Evolutionary conservation across 2,329 filamentous ascomycete species (phyloP).

Genomic region (Sporothrix pallida): DNA sequence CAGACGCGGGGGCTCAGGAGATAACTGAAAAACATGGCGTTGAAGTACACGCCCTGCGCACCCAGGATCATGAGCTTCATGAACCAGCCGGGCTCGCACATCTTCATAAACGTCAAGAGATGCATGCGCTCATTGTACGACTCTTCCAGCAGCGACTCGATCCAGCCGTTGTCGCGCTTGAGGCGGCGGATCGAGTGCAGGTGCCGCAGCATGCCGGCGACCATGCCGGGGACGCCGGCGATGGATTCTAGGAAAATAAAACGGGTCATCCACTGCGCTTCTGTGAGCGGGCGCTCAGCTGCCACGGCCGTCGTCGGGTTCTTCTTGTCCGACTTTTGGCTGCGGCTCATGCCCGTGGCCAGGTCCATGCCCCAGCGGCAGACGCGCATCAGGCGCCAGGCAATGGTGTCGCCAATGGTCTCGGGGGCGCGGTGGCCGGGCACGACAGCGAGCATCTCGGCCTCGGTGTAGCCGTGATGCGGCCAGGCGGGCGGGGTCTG

Average conservation of each 20-base stretch:
- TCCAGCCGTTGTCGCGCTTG: conserved; percentile 95
- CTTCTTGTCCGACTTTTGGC: conserved; percentile 68
- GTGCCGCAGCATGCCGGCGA: conserved; percentile 91
- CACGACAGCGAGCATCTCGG: conserved; percentile 76
- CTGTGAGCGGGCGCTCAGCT: conserved; percentile 70
- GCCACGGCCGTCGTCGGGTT: conserved; percentile 61
- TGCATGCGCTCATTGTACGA: conserved; percentile 95
- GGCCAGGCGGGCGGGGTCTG: conserved; percentile 70
- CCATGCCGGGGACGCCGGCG: conserved; percentile 95
- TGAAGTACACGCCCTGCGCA: conserved; percentile 96
- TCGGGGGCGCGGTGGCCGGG: conserved; percentile 78
- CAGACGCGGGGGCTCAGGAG: conserved; percentile 84
- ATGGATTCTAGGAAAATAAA: conserved; percentile 95
- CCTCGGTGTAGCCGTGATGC: conserved; percentile 74
- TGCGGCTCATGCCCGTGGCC: conserved; percentile 74
- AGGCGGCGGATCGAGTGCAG: conserved; percentile 81
- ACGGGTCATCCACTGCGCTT: conserved; percentile 84
- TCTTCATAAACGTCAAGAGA: conserved; percentile 81
- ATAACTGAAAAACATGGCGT: conserved; percentile 87
- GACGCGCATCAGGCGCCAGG: conserved; percentile 76
- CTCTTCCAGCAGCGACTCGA: conserved; percentile 88
- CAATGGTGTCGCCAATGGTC: conserved; percentile 76
- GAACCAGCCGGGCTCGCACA: conserved; percentile 80
- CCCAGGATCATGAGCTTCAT: conserved; percentile 89
- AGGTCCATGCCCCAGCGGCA: conserved; percentile 81